A percentile compares a stretch with the other conserved stretches of the same genome.
phyloP scores from a whole-genome alignment of 371 early-diverging fungal species.

The Mortierella sp. region DNA sequence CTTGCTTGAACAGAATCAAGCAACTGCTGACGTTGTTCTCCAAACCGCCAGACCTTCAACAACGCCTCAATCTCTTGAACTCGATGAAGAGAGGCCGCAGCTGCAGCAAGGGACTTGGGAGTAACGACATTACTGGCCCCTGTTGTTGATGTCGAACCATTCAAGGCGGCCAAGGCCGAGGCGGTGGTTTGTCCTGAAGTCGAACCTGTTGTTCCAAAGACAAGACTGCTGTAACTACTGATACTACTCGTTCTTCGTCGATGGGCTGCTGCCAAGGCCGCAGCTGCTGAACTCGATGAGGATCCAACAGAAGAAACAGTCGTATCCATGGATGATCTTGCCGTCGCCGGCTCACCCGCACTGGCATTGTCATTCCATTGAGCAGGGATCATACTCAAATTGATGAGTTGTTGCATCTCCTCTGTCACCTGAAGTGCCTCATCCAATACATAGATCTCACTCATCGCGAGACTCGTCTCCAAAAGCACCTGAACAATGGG shows the following conservation, averaged over 20 bases:
- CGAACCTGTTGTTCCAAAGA: background rate
- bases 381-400: conserved; percentile 12
- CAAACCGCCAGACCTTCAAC: conserved; percentile 42
- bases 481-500: conserved; percentile 44
- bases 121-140: conserved; percentile 21
- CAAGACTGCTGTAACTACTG: conserved; percentile 21
- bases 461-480: conserved; percentile 44
- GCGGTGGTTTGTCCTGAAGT: background rate
- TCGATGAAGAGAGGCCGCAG: conserved; percentile 26
- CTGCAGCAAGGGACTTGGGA: conserved; percentile 40
- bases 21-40: conserved; percentile 37
- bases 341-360: conserved; percentile 3
- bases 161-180: too few species aligned
- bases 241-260: conserved; percentile 40
- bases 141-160: too few species aligned
- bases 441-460: conserved; percentile 32
- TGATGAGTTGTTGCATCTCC: conserved; percentile 30
- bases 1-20: conserved; percentile 35
- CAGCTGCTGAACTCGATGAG: conserved; percentile 13
- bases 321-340: conserved; percentile 7
- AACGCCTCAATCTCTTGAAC: conserved; percentile 40
- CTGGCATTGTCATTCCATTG: conserved; percentile 9
- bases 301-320: conserved; percentile 10
- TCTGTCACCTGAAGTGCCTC: conserved; percentile 41
- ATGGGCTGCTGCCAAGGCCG: background rate